A percentile compares a stretch with the other conserved stretches of the same genome.
Evolutionary conservation across 176 grass and related monocot species (phyloP).

Genomic region (Eleusine coracana): DNA sequence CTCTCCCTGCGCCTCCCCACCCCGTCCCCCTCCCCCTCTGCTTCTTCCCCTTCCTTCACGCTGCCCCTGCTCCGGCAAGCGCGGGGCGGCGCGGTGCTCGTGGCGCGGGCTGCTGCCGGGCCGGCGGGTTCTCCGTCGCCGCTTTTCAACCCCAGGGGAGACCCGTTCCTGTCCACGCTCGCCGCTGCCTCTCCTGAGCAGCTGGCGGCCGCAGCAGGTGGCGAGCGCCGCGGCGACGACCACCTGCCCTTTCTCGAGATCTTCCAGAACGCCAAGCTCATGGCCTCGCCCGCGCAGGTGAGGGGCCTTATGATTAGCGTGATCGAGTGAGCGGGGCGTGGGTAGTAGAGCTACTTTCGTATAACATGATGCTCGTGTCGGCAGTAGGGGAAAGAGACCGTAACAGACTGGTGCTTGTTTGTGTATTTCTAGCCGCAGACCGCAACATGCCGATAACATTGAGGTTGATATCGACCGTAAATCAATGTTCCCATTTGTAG

Average conservation of each 20-base stretch:
- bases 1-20: conserved; percentile 45
- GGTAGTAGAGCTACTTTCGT: not conserved
- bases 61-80: conserved; percentile 1
- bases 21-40: not conserved
- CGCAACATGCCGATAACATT: not conserved
- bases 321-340: not conserved
- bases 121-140: conserved; percentile 36
- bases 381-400: not conserved
- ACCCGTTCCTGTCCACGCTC: conserved; percentile 57
- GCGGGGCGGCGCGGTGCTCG: conserved; percentile 29
- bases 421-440: not conserved
- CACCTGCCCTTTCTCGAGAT: conserved; percentile 74
- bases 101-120: conserved; percentile 30
- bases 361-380: not conserved
- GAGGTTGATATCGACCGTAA: not conserved
- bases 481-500: not conserved
- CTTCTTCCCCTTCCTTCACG: not conserved
- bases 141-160: conserved; percentile 52
- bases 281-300: conserved; percentile 79
- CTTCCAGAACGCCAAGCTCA: conserved; percentile 80
- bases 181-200: conserved; percentile 48
- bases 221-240: conserved; percentile 51
- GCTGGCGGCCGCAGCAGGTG: conserved; percentile 43
- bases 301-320: not conserved
- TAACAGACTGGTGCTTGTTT: not conserved